phyloP scores from a whole-genome alignment of 2,329 filamentous ascomycete genomes.

The Pezicula carpinea region DNA sequence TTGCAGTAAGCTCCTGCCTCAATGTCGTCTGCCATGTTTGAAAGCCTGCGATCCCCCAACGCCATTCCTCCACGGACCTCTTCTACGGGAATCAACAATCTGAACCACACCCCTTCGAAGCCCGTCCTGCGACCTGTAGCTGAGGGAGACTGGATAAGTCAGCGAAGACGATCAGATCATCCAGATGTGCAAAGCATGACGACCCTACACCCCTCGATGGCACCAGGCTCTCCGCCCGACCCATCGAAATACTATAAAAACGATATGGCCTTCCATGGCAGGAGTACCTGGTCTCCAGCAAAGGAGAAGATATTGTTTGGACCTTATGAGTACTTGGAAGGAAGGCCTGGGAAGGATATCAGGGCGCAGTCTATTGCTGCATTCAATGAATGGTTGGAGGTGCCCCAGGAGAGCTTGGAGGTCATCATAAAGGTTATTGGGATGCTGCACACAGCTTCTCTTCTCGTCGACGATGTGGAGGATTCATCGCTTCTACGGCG shows the following conservation, averaged over 20 bases:
- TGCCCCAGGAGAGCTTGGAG: slow-evolving; percentile 63
- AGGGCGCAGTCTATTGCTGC: slow-evolving; percentile 73
- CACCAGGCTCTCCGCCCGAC: slow-evolving; percentile 15
- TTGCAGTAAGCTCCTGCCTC: background rate
- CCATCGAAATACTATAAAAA: slow-evolving; percentile 22
- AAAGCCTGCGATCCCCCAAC: slow-evolving; percentile 46
- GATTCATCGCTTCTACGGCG: slow-evolving; percentile 73
- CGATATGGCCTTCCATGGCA: slow-evolving; percentile 26
- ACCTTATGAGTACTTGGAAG: slow-evolving; percentile 76
- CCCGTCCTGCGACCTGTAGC: slow-evolving; percentile 49
- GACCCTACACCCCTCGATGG: slow-evolving; percentile 21
- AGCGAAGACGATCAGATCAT: slow-evolving; percentile 29
- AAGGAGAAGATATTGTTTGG: slow-evolving; percentile 76
- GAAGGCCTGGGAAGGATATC: slow-evolving; percentile 81
- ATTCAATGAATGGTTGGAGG: slow-evolving; percentile 76
- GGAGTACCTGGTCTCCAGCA: slow-evolving; percentile 55
- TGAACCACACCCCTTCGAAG: slow-evolving; percentile 20
- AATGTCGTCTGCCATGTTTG: slow-evolving; percentile 12
- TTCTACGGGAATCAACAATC: slow-evolving; percentile 48
- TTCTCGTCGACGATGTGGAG: slow-evolving; percentile 85
- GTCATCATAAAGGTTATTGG: slow-evolving; percentile 76
- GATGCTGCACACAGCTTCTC: slow-evolving; percentile 80
- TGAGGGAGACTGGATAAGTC: slow-evolving; percentile 57
- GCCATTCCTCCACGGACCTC: slow-evolving; percentile 71
- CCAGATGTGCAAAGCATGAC: slow-evolving; percentile 13